Base-by-base conservation (phyloP, 352 stramenopile genomes). In the Globisporangium orthogonon region DNA sequence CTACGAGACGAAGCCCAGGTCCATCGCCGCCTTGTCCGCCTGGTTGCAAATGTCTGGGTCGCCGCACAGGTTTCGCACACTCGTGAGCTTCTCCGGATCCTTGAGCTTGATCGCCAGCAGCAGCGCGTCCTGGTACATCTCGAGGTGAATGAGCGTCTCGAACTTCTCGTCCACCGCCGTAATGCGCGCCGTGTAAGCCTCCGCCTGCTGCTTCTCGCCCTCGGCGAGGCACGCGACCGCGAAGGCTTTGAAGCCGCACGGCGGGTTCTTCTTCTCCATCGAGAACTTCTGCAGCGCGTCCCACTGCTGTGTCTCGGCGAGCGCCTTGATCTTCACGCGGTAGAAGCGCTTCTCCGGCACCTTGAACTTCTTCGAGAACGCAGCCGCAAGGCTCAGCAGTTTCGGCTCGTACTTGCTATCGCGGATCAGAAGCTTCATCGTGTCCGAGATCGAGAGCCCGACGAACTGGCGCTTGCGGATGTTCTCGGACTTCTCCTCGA, bases 321-420 rank as follows among this genome's bases (percentile, higher is more conserved):
- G 67, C 37, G 86, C 87, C 53, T 90, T 86, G 58, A 96, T 96
- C 67, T 96, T 96, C 43, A 96, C 82, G 58, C 89, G 83, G 63
- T 93, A 97, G 49, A 95, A 89, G 7, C 84, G 83, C 70, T 97
- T 97, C 56, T 97, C 88, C 1, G 88, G 82, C 7, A 97, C 82
- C 41, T 95, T 94, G 63, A 96, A 95, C 60, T 89, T 93, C 59
- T 95, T 95, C 39, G 83, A 75, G 56, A 92, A 85, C 4, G 76
- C 56, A 0, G 78, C 76, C 7, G 80, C 83, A 7, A 93, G 29
- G 14, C 69, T 71, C 30, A 86, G 55, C 54, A 96, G 72, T 61
- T 94, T 91, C 0, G 81, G 81, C 46, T 94, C 80, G 64, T 89
- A 89, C 67, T 91, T 91, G 59, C 72, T 81, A 61, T 91, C 82